Evolutionary conservation across 805 yeast genomes (phyloP), one percentile per base, ranked within the genome.

Genomic region (Starmerella vaccinii): DNA sequence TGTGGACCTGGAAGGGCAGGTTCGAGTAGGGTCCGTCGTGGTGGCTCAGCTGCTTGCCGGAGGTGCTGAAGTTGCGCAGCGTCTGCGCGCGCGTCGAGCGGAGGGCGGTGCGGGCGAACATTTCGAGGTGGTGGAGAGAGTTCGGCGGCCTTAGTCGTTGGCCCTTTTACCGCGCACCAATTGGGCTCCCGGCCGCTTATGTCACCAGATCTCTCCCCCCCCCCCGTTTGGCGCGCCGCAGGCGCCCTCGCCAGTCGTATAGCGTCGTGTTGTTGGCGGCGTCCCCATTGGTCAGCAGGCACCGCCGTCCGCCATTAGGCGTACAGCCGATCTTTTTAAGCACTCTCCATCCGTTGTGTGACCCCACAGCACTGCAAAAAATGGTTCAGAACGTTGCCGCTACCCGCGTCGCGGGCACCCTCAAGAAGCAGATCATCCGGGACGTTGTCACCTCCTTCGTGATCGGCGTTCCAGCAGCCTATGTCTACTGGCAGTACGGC

Each of bases 1-100:
- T 76, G 77, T 87, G 88, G 57, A 90, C 95, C 76, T 80, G 80
- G 80, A 90, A 92, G 59, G 98, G 98, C 57, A 90, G 66, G 78
- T 92, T 90, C 64, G 83, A 74, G 81, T 92, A 92, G 44, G 82
- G 81, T 65, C 97, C 97, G 64, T 78, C 83, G 62, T 80, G 79
- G 65, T 76, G 80, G 71, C 58, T 58, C 27, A 59, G 48, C 40
- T 59, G 58, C 26, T 55, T 51, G 30, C 53, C 56, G 15, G 61
- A 35, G 37, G 59, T 57, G 49, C 59, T 48, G 55, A 58, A 58
- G 52, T 56, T 52, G 44, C 61, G 60, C 37, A 47, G 13, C n/a
- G 43, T 8, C 49, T 37, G 50, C 21, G 42, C 46, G 47, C 55
- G 55, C 51, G 55, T 23, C 41, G 53, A 22, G 16, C 50, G 51